Evolutionary conservation across 371 early-diverging fungal genomes (phyloP).

Genomic region (Racocetra persica): DNA sequence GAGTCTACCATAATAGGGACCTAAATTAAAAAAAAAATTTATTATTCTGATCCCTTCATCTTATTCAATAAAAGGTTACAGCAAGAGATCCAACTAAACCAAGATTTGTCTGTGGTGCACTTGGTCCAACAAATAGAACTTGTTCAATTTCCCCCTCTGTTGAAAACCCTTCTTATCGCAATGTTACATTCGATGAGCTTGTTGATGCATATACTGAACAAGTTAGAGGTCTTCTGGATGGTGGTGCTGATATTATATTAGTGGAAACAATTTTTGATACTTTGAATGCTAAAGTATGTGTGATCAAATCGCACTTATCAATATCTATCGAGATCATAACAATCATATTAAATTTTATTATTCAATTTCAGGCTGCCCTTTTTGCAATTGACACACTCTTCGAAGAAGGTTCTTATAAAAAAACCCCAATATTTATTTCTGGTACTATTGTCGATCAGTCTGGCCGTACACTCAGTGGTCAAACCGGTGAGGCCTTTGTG

Average conservation of each 20-base stretch:
- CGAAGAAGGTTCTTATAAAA: conserved; percentile 78
- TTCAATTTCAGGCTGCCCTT: conserved; percentile 69
- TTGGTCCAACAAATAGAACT: conserved; percentile 95
- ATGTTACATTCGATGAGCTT: conserved; percentile 93
- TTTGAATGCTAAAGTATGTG: conserved; percentile 79
- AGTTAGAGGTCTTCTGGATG: conserved; percentile 88
- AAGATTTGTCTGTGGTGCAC: conserved; percentile 87
- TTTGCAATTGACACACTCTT: conserved; percentile 89
- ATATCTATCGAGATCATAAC: neutral
- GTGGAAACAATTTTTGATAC: conserved; percentile 97
- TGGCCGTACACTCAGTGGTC: conserved; percentile 94
- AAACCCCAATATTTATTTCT: conserved; percentile 87
- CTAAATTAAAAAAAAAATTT: conserved; percentile 10
- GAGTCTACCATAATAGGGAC: conserved; percentile 95
- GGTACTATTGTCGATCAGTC: conserved; percentile 97
- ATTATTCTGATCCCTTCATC: neutral
- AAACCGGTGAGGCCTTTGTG: conserved; percentile 95
- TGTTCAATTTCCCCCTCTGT: conserved; percentile 96
- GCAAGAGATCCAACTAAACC: conserved; percentile 71
- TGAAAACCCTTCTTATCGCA: conserved; percentile 92
- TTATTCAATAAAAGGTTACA: conserved; percentile 51
- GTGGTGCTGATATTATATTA: conserved; percentile 89
- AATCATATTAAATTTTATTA: conserved; percentile 5
- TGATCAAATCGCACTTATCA: neutral
- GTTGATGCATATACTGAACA: conserved; percentile 90